Base-by-base conservation (phyloP, 345 rosid species). In the Clarkia xantiana region DNA sequence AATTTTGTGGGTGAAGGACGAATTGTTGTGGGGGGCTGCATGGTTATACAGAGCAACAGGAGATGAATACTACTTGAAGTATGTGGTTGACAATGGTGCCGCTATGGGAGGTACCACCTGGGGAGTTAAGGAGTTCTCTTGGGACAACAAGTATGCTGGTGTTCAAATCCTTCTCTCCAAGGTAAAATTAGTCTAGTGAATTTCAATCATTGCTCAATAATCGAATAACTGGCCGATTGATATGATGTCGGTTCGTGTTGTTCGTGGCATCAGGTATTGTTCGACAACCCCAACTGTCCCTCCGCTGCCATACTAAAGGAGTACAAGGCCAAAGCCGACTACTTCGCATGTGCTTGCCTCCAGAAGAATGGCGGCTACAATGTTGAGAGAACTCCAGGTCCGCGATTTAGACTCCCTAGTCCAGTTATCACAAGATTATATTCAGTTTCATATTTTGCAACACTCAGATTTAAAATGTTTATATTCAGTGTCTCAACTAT, bases 141-240 rank as follows among this genome's bases (percentile, higher is more conserved):
- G 94, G 97, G 94, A 88, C 70, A 81, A 67, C 76, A 84, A 88
- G 20, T 84, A 81, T 54, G 97, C 86, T 3, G 97, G 94, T 48
- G 75, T 84, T 34, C 97, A 88, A 62, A 63, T 80, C 74, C 88
- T 88, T 45, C 74, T 88, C 38, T 61, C 75, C 44, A 80, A 84
- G 94, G 88, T 87, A 13, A 14, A 11, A 7, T 29, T 29, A 5
- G 36, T 29, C 36, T 4, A 5, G n/a, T n/a, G n/a, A n/a, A 2
- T 17, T 11, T 0, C 11, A 42, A 15, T 23, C 0, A 19, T 11
- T 15, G 47, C 14, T 12, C 47, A 1, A 44, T 18, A 0, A 23
- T 14, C 15, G 14, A n/a, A 9, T 51, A 6, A 9, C 9, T 18
- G 20, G 36, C 4, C 13, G 15, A 55, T 45, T 36, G 25, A 45